phyloP scores from a whole-genome alignment of 75 land plant genomes.

The Sequoiadendron giganteum region DNA sequence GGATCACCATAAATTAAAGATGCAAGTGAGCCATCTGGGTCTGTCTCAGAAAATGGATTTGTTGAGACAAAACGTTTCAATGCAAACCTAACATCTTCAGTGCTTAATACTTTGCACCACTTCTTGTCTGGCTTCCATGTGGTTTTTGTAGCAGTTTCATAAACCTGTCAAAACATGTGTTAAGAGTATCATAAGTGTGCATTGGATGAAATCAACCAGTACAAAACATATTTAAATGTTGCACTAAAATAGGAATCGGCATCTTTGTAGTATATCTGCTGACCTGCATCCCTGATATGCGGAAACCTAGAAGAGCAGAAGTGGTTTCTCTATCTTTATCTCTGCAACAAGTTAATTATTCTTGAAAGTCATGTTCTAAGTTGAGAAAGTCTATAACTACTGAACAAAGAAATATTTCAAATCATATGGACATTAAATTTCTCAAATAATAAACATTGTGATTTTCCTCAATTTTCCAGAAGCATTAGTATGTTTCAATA shows the following conservation, averaged over 20 bases:
- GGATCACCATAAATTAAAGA: slow-evolving; percentile 59
- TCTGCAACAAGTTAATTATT: slow-evolving; percentile 6
- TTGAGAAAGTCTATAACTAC: not conserved
- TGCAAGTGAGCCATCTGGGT: slow-evolving; percentile 58
- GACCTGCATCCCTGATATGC: slow-evolving; percentile 84
- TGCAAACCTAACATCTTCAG: slow-evolving; percentile 32
- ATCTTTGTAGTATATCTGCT: not conserved
- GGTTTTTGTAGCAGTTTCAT: slow-evolving; percentile 25
- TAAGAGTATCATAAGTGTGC: not conserved
- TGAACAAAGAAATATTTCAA: not conserved
- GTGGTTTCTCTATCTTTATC: slow-evolving; percentile 71
- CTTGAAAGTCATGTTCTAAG: not conserved
- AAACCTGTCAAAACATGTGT: slow-evolving; percentile 28
- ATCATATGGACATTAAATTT: not conserved
- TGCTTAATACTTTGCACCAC: slow-evolving; percentile 27
- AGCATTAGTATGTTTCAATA: not conserved
- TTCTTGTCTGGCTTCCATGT: slow-evolving; percentile 70
- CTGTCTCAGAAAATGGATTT: slow-evolving; percentile 33
- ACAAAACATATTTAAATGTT: not conserved
- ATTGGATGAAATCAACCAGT: not conserved
- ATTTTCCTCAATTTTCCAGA: not conserved
- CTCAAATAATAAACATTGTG: not conserved
- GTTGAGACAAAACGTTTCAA: slow-evolving; percentile 77
- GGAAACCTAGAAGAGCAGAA: slow-evolving; percentile 59
- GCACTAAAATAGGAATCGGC: not conserved